Evolutionary conservation across 257 asterid genomes (phyloP).

Genomic region (Petunia axillaris): DNA sequence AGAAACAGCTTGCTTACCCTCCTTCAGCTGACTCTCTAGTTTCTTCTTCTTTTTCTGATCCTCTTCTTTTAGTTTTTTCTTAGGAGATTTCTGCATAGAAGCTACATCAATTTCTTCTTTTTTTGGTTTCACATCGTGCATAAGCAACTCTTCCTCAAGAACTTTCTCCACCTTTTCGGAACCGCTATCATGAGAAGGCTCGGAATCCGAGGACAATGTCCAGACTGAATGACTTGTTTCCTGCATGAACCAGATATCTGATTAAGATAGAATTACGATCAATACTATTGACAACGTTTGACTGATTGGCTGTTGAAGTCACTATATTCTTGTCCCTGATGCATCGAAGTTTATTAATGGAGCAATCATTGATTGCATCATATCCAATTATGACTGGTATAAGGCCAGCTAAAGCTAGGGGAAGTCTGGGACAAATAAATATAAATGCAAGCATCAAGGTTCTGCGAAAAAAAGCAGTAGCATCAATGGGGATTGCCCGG

Average conservation of each 20-base stretch:
- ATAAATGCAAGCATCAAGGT: conserved; percentile 17
- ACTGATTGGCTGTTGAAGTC: background rate
- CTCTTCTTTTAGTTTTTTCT: conserved; percentile 44
- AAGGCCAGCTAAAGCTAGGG: background rate
- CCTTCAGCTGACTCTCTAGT: conserved; percentile 32
- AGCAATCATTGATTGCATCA: background rate
- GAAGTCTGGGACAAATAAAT: background rate
- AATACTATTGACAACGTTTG: background rate
- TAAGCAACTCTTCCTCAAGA: conserved; percentile 32
- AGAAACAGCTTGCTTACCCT: conserved; percentile 44
- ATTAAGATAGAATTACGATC: conserved; percentile 3
- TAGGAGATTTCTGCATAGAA: conserved; percentile 41
- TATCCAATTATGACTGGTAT: conserved; percentile 9
- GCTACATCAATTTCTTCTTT: background rate
- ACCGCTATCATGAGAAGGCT: conserved; percentile 51
- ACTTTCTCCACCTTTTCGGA: conserved; percentile 37
- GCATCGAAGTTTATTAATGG: background rate
- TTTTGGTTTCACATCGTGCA: conserved; percentile 32
- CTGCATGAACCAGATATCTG: conserved; percentile 34
- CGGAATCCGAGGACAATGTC: conserved; percentile 77
- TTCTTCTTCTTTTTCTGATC: conserved; percentile 36
- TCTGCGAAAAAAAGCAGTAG: background rate
- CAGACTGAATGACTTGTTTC: conserved; percentile 49
- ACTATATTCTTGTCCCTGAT: background rate
- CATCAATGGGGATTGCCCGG: background rate